A percentile compares a stretch with the other conserved stretches of the same genome.
Evolutionary conservation across 768 basidiomycete genomes (phyloP).

Genomic region (Saitozyma sp.): DNA sequence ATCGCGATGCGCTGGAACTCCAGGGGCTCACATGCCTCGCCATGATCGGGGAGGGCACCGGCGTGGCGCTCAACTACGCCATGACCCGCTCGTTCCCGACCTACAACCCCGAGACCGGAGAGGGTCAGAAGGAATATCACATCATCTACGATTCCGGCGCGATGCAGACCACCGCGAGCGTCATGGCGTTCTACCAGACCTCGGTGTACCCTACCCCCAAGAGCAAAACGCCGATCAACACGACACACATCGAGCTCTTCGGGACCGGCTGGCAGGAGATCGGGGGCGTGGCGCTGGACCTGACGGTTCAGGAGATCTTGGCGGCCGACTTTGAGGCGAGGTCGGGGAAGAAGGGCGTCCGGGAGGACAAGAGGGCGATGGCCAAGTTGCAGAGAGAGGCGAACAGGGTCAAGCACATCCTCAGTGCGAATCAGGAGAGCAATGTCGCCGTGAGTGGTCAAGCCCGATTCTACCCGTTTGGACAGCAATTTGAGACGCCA

Average conservation of each 20-base stretch:
- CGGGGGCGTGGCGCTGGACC: slow-evolving; percentile 83
- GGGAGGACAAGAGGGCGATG: slow-evolving; percentile 77
- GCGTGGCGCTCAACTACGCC: slow-evolving; percentile 93
- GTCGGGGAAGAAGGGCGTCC: slow-evolving; percentile 58
- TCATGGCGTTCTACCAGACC: slow-evolving; percentile 52
- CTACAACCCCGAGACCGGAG: slow-evolving; percentile 27
- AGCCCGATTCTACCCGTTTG: neutral
- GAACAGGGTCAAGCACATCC: slow-evolving; percentile 79
- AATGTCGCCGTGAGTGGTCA: slow-evolving; percentile 63
- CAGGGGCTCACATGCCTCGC: slow-evolving; percentile 80
- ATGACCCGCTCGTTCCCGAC: slow-evolving; percentile 86
- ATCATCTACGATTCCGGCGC: slow-evolving; percentile 94
- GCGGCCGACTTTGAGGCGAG: slow-evolving; percentile 68
- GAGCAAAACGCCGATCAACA: slow-evolving; percentile 53
- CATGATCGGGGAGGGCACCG: slow-evolving; percentile 78
- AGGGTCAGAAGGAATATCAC: slow-evolving; percentile 65
- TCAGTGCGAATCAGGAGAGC: slow-evolving; percentile 88
- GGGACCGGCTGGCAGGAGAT: slow-evolving; percentile 78
- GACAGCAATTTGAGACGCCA: neutral
- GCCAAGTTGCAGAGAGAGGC: slow-evolving; percentile 95
- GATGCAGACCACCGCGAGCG: slow-evolving; percentile 54
- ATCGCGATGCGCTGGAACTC: slow-evolving; percentile 88
- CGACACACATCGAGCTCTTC: slow-evolving; percentile 73
- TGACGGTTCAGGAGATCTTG: slow-evolving; percentile 76
- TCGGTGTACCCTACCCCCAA: slow-evolving; percentile 41